A percentile compares a stretch with the other conserved stretches of the same genome.
These are phyloP conservation scores for Geotrichum citri-aurantii DNA, from an alignment of 1,139 yeast species.

Conservation along the genomic window DNA sequence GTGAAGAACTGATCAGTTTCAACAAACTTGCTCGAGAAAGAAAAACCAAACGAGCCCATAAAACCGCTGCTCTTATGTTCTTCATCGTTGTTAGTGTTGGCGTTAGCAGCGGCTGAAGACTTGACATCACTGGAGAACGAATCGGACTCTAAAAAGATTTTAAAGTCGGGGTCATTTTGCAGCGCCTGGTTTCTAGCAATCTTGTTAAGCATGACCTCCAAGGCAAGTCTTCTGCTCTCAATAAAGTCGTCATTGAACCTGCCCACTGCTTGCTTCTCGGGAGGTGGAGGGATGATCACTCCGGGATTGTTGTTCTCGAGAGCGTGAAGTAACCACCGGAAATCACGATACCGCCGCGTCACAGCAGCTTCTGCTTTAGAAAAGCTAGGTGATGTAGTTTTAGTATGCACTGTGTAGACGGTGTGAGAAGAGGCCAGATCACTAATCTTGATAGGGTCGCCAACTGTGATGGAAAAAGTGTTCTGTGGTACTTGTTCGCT, in stretches of 20 bases:
- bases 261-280: conserved; percentile 90
- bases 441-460: conserved; percentile 89
- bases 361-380: conserved; percentile 44
- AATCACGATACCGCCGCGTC: conserved; percentile 74
- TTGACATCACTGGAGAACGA: conserved; percentile 54
- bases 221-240: conserved; percentile 77
- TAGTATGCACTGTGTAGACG: conserved; percentile 72
- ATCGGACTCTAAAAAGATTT: conserved; percentile 69
- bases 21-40: conserved; percentile 49
- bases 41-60: conserved; percentile 58
- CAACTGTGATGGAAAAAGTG: conserved; percentile 61
- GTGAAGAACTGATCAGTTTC: conserved; percentile 79
- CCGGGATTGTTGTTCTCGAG: conserved; percentile 86
- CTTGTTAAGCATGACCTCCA: conserved; percentile 79
- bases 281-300: conserved; percentile 90
- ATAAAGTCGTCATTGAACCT: conserved; percentile 82
- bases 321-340: conserved; percentile 84
- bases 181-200: conserved; percentile 53
- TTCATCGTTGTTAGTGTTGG: conserved; percentile 12
- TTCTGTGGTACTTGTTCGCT: neutral
- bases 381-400: conserved; percentile 41
- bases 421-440: conserved; percentile 86
- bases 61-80: conserved; percentile 41
- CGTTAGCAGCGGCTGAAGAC: conserved; percentile 13
- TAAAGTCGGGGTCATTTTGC: conserved; percentile 67